phyloP scores from a whole-genome alignment of 257 asterid species.

The Solanum acaule region DNA sequence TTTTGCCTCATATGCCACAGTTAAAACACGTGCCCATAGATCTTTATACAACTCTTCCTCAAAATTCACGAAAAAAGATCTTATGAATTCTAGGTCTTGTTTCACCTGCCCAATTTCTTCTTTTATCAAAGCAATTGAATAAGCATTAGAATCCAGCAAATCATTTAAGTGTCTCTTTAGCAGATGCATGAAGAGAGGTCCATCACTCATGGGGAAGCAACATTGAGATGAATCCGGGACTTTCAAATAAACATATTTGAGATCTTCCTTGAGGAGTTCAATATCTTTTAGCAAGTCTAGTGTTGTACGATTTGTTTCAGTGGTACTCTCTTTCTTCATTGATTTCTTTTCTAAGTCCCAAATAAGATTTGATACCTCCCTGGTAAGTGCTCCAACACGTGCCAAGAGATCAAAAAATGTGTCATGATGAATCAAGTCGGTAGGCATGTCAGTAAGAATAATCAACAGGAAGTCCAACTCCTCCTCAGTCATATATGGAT shows the following conservation, averaged over 20 bases:
- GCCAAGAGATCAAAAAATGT: not conserved
- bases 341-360: not conserved
- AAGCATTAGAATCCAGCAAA: not conserved
- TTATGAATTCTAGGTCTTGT: not conserved
- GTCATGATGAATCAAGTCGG: not conserved
- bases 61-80: too few species aligned
- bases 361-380: not conserved
- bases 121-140: not conserved
- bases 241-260: not conserved
- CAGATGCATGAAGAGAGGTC: not conserved
- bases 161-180: not conserved
- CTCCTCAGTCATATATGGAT: not conserved
- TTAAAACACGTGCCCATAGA: too few species aligned
- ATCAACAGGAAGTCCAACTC: not conserved
- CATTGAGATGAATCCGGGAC: not conserved
- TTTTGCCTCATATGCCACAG: too few species aligned
- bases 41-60: too few species aligned
- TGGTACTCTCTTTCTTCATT: not conserved
- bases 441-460: not conserved
- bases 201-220: not conserved
- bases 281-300: not conserved
- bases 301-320: not conserved
- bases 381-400: not conserved
- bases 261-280: not conserved
- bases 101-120: not conserved